Base-by-base conservation (phyloP, 768 basidiomycete species). In the Exsudoporus frostii region DNA sequence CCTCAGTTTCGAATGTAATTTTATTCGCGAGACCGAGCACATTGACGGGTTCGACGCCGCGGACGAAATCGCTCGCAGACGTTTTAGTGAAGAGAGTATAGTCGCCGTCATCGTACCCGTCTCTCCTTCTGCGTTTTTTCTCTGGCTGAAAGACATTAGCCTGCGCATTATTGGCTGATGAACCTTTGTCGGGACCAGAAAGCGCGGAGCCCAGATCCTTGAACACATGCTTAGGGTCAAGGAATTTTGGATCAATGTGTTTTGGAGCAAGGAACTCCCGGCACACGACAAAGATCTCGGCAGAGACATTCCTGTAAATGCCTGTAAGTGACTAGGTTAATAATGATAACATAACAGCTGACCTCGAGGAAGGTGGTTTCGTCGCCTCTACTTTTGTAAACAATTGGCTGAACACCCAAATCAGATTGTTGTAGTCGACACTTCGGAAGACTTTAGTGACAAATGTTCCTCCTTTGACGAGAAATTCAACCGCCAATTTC, bases 231-330 rank as follows among this genome's bases (percentile, higher is more conserved):
- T 86, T 92, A 4, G 96, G 92, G 68, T 98, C 95, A 56, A 99
- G 85, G 73, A 99, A 97, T 73, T 96, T 97, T 14, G 96, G 94
- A 65, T 99, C 97, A 62, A 99, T 96, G 62, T 88, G 81, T 71
- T 91, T 93, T 3, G 97, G 97, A 9, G 95, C 93, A 52, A 92
- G 80, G 74, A 92, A 99, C 53, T 91, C 92, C 51, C 87, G 88
- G 71, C 97, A 99, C 45, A 98, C 92, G 62, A 99, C 97, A 78
- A 99, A 99, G 67, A 99, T 99, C 73, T 99, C 97, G 13, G 97
- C 97, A 40, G 97, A 99, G 40, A 99, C 97, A 74, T 96, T 98
- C 75, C 95, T 95, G 36, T 15, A 33, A 47, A 36, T 37, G 20
- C 33, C 1, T 7, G 24, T 47, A 36, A 51, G 47, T 20, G 30